A percentile compares a stretch with the other conserved stretches of the same genome.
These are phyloP conservation scores for Pseudogymnoascus sp. DNA, from an alignment of 2,329 filamentous ascomycete species.

Conservation along the genomic window DNA sequence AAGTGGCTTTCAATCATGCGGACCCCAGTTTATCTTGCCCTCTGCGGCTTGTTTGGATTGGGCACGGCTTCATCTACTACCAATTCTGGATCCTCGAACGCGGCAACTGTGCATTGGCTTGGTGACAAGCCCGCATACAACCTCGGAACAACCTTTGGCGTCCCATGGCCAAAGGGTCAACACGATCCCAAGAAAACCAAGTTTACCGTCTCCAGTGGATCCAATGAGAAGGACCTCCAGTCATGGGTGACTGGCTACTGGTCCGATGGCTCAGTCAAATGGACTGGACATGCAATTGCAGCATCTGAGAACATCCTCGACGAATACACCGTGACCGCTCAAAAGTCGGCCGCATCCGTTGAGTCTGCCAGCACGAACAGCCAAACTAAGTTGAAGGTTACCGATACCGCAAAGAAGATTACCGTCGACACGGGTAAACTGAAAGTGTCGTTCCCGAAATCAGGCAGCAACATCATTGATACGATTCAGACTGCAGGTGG, in stretches of 20 bases:
- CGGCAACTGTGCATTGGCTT: slow-evolving; percentile 16
- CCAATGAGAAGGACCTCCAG: slow-evolving; percentile 30
- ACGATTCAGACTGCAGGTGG: slow-evolving; percentile 17
- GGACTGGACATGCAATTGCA: slow-evolving; percentile 49
- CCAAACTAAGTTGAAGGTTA: background rate
- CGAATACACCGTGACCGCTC: slow-evolving; percentile 36
- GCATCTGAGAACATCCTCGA: slow-evolving; percentile 32
- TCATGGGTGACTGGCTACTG: slow-evolving; percentile 53
- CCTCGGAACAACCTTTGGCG: slow-evolving; percentile 19
- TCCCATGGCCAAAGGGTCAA: slow-evolving; percentile 18
- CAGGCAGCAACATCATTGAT: slow-evolving; percentile 13
- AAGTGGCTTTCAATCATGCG: slow-evolving; percentile 1
- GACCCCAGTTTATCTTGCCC: background rate
- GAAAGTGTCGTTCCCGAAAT: slow-evolving; percentile 16
- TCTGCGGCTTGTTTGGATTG: background rate
- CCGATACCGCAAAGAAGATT: slow-evolving; percentile 6
- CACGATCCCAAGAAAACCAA: slow-evolving; percentile 13
- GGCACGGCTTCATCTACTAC: background rate
- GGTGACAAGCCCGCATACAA: slow-evolving; percentile 15
- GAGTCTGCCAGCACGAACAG: background rate
- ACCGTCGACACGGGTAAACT: slow-evolving; percentile 17
- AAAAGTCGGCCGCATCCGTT: slow-evolving; percentile 7
- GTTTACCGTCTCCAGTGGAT: slow-evolving; percentile 13
- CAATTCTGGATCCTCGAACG: background rate
- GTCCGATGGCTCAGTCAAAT: slow-evolving; percentile 53